Percentiles rank a stretch among this genome's conserved stretches.
Evolutionary conservation across 164 flowering plant genomes (phyloP).

Genomic region (Amborella trichopoda): DNA sequence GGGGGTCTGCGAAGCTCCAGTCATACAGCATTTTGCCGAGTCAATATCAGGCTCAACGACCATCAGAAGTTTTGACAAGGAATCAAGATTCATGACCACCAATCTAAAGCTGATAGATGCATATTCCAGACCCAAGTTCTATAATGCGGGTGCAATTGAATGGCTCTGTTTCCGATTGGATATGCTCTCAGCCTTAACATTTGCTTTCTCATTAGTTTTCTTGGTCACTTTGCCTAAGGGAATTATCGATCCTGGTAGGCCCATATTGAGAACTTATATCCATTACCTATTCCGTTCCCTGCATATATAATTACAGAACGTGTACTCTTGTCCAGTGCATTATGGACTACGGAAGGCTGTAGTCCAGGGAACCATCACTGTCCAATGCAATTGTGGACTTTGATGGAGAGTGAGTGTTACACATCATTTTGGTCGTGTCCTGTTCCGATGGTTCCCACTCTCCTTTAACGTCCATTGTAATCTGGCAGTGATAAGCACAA

Average conservation of each 20-base stretch:
- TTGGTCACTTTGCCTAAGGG: slow-evolving; percentile 28
- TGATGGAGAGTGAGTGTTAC: too few relatives aligned
- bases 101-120: slow-evolving; percentile 17
- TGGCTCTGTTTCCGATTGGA: slow-evolving; percentile 40
- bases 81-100: slow-evolving; percentile 21
- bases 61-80: slow-evolving; percentile 32
- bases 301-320: too few relatives aligned
- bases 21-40: slow-evolving; percentile 35
- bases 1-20: slow-evolving; percentile 32
- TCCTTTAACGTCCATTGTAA: neutral
- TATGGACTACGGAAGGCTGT: too few relatives aligned
- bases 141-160: slow-evolving; percentile 23
- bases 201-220: slow-evolving; percentile 26
- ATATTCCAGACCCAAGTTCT: slow-evolving; percentile 20
- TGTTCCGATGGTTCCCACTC: too few relatives aligned
- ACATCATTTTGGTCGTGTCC: too few relatives aligned
- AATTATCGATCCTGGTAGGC: slow-evolving; percentile 31
- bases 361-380: too few relatives aligned
- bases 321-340: too few relatives aligned
- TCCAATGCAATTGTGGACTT: too few relatives aligned
- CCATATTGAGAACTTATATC: too few relatives aligned
- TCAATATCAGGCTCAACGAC: slow-evolving; percentile 32
- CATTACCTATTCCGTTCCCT: too few relatives aligned
- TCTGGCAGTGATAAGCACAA: too few relatives aligned
- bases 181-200: slow-evolving; percentile 22